These are phyloP conservation scores for Anthracocystis panici-leucophaei DNA, from an alignment of 1,284 basidiomycete genomes.

Conservation along the genomic window DNA sequence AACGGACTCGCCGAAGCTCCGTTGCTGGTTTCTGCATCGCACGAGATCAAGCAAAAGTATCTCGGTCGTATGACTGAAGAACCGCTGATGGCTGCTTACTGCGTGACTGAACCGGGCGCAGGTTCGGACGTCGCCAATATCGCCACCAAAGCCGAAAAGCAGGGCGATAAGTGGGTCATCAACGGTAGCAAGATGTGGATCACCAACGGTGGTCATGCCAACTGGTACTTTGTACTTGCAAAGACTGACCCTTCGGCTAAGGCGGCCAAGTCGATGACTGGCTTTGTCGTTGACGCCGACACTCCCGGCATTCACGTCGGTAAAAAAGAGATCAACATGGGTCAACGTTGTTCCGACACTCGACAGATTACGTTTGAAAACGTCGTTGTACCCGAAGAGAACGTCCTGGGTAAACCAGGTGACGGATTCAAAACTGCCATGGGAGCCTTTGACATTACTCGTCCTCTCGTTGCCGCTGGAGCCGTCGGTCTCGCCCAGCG, in stretches of 20 bases:
- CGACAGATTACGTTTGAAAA: constrained; percentile 74
- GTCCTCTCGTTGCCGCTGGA: constrained; percentile 73
- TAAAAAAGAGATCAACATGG: constrained; percentile 76
- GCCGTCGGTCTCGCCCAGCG: constrained; percentile 74
- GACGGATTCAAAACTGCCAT: constrained; percentile 74
- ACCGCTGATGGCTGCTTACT: constrained; percentile 74
- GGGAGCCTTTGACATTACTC: constrained; percentile 74
- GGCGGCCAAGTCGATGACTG: constrained; percentile 73
- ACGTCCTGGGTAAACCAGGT: constrained; percentile 73
- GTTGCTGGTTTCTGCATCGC: constrained; percentile 72
- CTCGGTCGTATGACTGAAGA: constrained; percentile 75
- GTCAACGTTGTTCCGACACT: constrained; percentile 74
- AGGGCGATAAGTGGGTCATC: constrained; percentile 72
- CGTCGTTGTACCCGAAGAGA: constrained; percentile 73
- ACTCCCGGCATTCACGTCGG: constrained; percentile 71
- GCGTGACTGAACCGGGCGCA: constrained; percentile 74
- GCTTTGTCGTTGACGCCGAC: constrained; percentile 74
- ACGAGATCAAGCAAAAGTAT: constrained; percentile 73
- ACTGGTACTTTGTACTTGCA: constrained; percentile 75
- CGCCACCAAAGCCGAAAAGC: constrained; percentile 71
- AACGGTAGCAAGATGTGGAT: constrained; percentile 74
- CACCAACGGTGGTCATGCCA: constrained; percentile 73
- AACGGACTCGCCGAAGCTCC: constrained; percentile 74
- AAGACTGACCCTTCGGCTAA: constrained; percentile 72
- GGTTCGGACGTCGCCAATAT: constrained; percentile 73